A percentile compares a stretch with the other conserved stretches of the same genome.
Evolutionary conservation across 306 rosid genomes (phyloP).

Genomic region (Cicer arietinum): DNA sequence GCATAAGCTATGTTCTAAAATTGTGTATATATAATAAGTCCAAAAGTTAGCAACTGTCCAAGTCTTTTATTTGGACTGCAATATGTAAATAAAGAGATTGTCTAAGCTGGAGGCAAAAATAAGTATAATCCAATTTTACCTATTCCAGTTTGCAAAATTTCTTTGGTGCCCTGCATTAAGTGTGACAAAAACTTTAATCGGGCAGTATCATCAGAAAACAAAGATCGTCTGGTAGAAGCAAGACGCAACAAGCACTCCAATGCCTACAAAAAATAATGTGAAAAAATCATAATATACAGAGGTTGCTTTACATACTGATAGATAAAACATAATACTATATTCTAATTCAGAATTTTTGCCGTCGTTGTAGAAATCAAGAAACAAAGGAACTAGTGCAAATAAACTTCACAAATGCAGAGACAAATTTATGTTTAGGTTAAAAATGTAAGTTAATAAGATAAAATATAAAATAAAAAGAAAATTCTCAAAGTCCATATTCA

Average conservation of each 20-base stretch:
- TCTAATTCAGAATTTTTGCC: constrained; percentile 10
- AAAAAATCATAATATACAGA: constrained; percentile 1
- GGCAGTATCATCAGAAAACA: constrained; percentile 50
- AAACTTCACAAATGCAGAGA: constrained; percentile 1
- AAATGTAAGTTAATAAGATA: neutral
- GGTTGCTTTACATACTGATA: neutral
- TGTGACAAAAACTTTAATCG: constrained; percentile 56
- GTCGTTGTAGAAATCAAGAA: neutral
- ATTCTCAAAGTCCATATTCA: neutral
- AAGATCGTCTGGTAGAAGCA: constrained; percentile 56
- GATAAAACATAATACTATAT: neutral
- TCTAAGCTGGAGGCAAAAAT: neutral
- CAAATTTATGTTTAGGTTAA: neutral
- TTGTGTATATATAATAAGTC: neutral
- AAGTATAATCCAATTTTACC: constrained; percentile 45
- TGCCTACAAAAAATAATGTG: constrained; percentile 44
- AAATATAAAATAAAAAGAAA: neutral
- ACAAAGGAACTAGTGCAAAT: neutral
- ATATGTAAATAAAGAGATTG: neutral
- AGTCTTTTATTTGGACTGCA: constrained; percentile 7
- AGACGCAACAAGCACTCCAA: constrained; percentile 60
- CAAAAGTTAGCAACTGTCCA: neutral
- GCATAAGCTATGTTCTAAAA: constrained; percentile 16
- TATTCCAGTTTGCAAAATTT: constrained; percentile 53
- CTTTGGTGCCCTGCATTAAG: constrained; percentile 58